Conservation (phyloP, 139 green algal genomes). For the Tetradesmus lagerheimii region DNA sequence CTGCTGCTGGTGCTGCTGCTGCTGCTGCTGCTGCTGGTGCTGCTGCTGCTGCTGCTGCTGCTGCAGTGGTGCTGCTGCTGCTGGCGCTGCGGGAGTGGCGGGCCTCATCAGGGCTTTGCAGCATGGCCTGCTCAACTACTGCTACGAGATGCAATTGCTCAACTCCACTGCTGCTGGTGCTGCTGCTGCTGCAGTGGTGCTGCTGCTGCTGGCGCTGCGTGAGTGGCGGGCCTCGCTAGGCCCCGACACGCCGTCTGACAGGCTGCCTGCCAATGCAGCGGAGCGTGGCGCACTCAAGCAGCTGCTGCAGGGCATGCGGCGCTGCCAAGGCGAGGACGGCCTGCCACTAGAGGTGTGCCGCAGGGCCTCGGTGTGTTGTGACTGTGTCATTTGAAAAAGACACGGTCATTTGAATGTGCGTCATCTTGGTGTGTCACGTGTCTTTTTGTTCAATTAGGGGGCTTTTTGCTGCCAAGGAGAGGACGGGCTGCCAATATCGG, state of each 20-base stretch:
- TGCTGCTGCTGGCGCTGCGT: constrained; percentile 76
- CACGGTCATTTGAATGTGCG: too few relatives aligned
- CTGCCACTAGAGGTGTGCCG: constrained; percentile 66
- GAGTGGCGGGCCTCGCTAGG: constrained; percentile 58
- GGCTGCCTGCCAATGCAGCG: constrained; percentile 62
- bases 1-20: constrained; percentile 70
- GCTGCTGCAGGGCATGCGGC: constrained; percentile 70
- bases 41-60: neutral
- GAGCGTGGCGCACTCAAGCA: constrained; percentile 83
- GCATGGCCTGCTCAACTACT: too few relatives aligned
- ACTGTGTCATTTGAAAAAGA: too few relatives aligned
- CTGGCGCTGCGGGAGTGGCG: neutral
- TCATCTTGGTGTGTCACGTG: too few relatives aligned
- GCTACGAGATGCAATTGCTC: too few relatives aligned
- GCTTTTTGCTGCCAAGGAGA: too few relatives aligned
- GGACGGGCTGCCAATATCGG: too few relatives aligned
- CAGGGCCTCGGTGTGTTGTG: neutral
- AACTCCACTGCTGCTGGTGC: neutral
- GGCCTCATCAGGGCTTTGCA: neutral
- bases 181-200: constrained; percentile 58
- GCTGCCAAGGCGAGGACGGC: constrained; percentile 49
- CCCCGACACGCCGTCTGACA: constrained; percentile 51
- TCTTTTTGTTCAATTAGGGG: too few relatives aligned
- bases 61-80: neutral
- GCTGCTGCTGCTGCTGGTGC: constrained; percentile 64